phyloP scores from a whole-genome alignment of 352 stramenopile species.

The Thraustochytrium striatum region DNA sequence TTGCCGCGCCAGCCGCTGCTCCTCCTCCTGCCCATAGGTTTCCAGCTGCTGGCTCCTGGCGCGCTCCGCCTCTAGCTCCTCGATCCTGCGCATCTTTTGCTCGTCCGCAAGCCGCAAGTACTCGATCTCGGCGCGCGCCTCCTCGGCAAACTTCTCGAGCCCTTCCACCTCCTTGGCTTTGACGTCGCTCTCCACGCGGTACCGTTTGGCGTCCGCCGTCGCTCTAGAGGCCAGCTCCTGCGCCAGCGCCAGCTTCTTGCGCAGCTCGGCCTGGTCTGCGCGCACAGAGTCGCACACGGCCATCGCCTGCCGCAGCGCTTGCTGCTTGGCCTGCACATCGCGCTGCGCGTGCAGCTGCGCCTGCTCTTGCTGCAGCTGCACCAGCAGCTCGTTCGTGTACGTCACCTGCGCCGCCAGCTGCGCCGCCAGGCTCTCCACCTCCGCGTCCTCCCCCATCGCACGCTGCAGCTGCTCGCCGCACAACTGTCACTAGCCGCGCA shows the following conservation, averaged over 20 bases:
- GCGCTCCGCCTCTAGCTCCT: slow-evolving; percentile 1
- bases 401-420: slow-evolving; percentile 44
- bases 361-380: slow-evolving; percentile 50
- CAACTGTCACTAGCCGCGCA: neutral
- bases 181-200: slow-evolving; percentile 5
- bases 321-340: slow-evolving; percentile 39
- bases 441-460: neutral
- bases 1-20: neutral
- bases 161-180: slow-evolving; percentile 7
- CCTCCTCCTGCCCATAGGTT: neutral
- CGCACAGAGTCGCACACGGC: slow-evolving; percentile 34
- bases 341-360: slow-evolving; percentile 25
- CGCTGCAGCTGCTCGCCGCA: neutral
- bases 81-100: neutral
- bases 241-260: slow-evolving; percentile 5
- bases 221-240: slow-evolving; percentile 12
- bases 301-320: slow-evolving; percentile 43
- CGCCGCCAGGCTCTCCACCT: slow-evolving; percentile 34
- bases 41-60: neutral
- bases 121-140: neutral
- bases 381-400: slow-evolving; percentile 48
- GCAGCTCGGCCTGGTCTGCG: slow-evolving; percentile 30
- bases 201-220: neutral
- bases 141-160: slow-evolving; percentile 22
- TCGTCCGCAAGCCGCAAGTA: neutral